phyloP scores from a whole-genome alignment of 169 alveolate genomes.

The Plasmodium reichenowi region DNA sequence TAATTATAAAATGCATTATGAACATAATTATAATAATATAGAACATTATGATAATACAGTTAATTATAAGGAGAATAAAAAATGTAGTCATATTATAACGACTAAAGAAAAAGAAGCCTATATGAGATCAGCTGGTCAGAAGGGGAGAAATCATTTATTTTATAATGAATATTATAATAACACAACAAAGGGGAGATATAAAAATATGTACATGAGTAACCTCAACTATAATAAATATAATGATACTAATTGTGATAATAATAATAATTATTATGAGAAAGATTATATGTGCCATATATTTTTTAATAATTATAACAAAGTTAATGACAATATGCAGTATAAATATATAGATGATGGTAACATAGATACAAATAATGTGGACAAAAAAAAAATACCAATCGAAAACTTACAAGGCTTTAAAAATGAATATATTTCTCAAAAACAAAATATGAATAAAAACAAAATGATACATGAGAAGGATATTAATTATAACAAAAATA shows the following conservation, averaged over 20 bases:
- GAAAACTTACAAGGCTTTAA: constrained; percentile 38
- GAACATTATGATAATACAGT: too few species aligned
- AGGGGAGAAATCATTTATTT: not conserved
- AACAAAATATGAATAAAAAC: not conserved
- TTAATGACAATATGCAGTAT: not conserved
- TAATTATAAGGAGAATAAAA: too few species aligned
- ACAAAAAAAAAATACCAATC: not conserved
- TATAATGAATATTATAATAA: constrained; percentile 2
- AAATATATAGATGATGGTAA: not conserved
- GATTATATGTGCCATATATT: not conserved
- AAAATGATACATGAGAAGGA: not conserved
- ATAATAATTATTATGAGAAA: not conserved
- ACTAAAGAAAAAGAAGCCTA: not conserved
- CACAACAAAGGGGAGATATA: constrained; percentile 10
- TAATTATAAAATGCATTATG: too few species aligned
- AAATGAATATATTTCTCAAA: constrained; percentile 7
- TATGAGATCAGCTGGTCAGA: not conserved
- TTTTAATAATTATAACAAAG: not conserved
- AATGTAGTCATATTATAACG: not conserved
- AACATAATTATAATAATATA: too few species aligned
- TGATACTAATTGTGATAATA: not conserved
- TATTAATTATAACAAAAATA: constrained; percentile 4
- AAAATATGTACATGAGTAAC: not conserved
- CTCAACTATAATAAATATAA: not conserved
- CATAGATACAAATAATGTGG: not conserved